phyloP scores from a whole-genome alignment of 2,329 filamentous ascomycete species.

The Corynespora cassiicola region DNA sequence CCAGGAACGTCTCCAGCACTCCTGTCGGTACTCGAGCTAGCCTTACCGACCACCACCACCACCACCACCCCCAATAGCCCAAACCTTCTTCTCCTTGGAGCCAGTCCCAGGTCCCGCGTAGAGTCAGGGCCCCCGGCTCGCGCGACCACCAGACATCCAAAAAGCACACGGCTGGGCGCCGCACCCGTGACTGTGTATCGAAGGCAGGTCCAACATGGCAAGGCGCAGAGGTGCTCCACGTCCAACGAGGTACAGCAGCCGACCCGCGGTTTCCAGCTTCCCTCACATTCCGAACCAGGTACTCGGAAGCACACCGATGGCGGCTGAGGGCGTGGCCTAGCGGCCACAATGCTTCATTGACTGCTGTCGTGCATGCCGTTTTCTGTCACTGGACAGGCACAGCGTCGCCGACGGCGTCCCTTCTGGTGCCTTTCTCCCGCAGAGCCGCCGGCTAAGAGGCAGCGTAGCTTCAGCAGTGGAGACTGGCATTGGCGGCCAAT shows the following conservation, averaged over 20 bases:
- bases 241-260: constrained; percentile 24
- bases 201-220: too few species aligned
- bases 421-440: constrained; percentile 17
- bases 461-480: constrained; percentile 23
- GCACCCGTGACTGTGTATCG: too few species aligned
- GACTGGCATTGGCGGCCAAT: constrained; percentile 21
- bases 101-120: too few species aligned
- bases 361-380: constrained; percentile 43
- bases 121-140: too few species aligned
- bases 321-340: constrained; percentile 16
- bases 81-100: too few species aligned
- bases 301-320: constrained; percentile 20
- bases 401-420: constrained; percentile 19
- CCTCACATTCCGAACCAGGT: constrained; percentile 30
- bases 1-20: too few species aligned
- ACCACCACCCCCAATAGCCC: too few species aligned
- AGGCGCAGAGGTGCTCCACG: constrained; percentile 10
- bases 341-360: constrained; percentile 19
- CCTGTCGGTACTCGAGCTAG: too few species aligned
- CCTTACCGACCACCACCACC: too few species aligned
- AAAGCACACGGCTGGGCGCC: too few species aligned
- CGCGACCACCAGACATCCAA: too few species aligned
- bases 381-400: constrained; percentile 39
- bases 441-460: constrained; percentile 17
- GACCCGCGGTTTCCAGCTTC: constrained; percentile 14